Percentiles rank a stretch among this genome's conserved stretches.
Conservation (phyloP, 768 basidiomycete genomes). For the Lanmaoa pseudosensibilis region DNA sequence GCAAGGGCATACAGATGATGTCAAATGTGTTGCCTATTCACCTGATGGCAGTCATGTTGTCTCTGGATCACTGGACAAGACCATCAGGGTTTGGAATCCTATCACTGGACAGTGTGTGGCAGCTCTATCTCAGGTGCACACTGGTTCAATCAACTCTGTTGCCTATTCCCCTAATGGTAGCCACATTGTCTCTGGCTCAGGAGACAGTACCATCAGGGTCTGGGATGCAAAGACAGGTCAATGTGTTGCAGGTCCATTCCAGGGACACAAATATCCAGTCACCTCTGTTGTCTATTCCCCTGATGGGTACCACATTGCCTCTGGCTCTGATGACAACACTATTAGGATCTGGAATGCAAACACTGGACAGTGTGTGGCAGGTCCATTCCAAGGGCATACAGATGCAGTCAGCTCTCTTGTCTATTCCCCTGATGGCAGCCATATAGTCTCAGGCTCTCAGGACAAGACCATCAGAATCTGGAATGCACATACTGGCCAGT, state of each 20-base stretch:
- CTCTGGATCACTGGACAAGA: conserved; percentile 24
- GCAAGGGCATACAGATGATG: conserved; percentile 13
- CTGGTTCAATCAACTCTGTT: not conserved
- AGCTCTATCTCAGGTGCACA: conserved; percentile 4
- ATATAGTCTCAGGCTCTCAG: conserved; percentile 12
- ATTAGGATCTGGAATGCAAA: conserved; percentile 20
- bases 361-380: conserved; percentile 5
- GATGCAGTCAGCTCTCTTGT: not conserved
- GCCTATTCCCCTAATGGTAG: conserved; percentile 30
- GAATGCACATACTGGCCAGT: conserved; percentile 8
- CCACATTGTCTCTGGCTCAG: conserved; percentile 15
- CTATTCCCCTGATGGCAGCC: conserved; percentile 15
- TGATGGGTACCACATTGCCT: conserved; percentile 22
- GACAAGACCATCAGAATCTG: conserved; percentile 15
- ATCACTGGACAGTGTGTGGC: conserved; percentile 15
- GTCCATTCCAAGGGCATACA: conserved; percentile 6
- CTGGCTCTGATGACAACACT: conserved; percentile 13
- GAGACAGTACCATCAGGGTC: conserved; percentile 12
- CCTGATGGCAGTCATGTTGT: conserved; percentile 25
- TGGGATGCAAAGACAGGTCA: conserved; percentile 24
- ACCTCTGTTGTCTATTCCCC: conserved; percentile 19
- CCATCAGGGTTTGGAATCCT: conserved; percentile 21
- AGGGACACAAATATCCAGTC: conserved; percentile 6
- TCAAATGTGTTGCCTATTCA: conserved; percentile 22
- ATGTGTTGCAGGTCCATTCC: conserved; percentile 12